These are phyloP conservation scores for Fragilariopsis cylindrus DNA, from an alignment of 108 stramenopile genomes.

Conservation along the genomic window DNA sequence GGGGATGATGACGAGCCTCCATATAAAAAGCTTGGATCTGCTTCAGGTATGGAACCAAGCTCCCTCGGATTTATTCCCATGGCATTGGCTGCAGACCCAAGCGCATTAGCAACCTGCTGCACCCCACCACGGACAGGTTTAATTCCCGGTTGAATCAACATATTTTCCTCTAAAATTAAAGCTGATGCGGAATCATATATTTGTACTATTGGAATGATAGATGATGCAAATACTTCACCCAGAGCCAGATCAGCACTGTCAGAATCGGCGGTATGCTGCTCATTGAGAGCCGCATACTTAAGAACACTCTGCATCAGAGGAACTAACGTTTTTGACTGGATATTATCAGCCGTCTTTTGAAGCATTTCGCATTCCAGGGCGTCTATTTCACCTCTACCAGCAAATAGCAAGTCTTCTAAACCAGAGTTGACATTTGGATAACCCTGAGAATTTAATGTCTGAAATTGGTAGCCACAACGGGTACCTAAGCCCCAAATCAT, in stretches of 20 bases:
- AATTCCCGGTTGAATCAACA: conserved; percentile 45
- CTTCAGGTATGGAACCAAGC: conserved; percentile 53
- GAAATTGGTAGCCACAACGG: conserved; percentile 74
- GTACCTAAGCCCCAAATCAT: conserved; percentile 70
- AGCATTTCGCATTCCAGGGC: conserved; percentile 57
- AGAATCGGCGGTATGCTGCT: conserved; percentile 36
- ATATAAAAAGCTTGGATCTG: conserved; percentile 45
- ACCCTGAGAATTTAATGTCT: conserved; percentile 47
- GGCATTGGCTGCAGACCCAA: conserved; percentile 49
- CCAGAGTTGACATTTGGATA: conserved; percentile 60
- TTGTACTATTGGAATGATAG: conserved; percentile 68
- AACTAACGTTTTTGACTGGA: conserved; percentile 53
- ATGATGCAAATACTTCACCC: conserved; percentile 64
- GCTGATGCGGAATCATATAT: conserved; percentile 50
- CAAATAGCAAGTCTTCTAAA: conserved; percentile 64
- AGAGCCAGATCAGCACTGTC: conserved; percentile 44
- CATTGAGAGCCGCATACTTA: conserved; percentile 63
- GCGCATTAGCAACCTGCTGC: conserved; percentile 69
- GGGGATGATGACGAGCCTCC: conserved; percentile 30
- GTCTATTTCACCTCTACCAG: conserved; percentile 66
- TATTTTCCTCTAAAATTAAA: conserved; percentile 58
- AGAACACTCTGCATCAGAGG: conserved; percentile 75
- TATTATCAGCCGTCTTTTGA: conserved; percentile 49
- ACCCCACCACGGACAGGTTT: conserved; percentile 59
- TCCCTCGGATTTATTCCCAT: conserved; percentile 57